Evolutionary conservation across 2,329 filamentous ascomycete species (phyloP).

Genomic region (Didymellaceae sp.): DNA sequence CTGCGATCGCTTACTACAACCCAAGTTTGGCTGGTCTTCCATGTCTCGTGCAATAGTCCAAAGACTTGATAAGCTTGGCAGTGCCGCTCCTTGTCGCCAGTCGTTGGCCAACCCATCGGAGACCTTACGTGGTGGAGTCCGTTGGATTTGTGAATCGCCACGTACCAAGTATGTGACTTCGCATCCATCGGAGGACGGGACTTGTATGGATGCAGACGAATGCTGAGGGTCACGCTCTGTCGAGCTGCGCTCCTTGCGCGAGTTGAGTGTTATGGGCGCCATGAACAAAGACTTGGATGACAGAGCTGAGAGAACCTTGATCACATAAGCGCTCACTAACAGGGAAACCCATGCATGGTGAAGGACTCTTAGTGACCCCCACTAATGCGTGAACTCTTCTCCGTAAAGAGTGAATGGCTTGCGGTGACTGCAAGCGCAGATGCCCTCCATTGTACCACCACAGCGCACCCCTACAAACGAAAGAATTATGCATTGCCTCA

Average conservation of each 20-base stretch:
- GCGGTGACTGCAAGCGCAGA: background rate
- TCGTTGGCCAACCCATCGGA: background rate
- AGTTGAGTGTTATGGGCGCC: background rate
- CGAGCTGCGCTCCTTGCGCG: background rate
- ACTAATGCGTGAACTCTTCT: background rate
- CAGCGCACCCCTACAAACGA: too few species aligned
- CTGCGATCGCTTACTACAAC: background rate
- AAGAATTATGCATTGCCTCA: too few species aligned
- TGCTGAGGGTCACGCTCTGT: too few species aligned
- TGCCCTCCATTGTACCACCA: too few species aligned
- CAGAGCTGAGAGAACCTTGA: background rate
- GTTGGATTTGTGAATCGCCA: too few species aligned
- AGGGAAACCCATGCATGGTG: background rate
- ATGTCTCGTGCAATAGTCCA: background rate
- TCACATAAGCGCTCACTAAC: background rate
- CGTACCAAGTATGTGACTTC: too few species aligned
- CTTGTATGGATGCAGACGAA: too few species aligned
- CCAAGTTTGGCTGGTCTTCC: background rate
- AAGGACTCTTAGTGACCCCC: background rate
- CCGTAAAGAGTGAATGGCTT: background rate
- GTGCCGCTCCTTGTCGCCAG: slow-evolving; percentile 1
- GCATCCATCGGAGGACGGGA: too few species aligned
- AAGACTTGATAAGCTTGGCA: background rate
- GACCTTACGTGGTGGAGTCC: background rate
- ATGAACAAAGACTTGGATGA: background rate